Percentiles rank a stretch among this genome's conserved stretches.
phyloP scores from a whole-genome alignment of 495 filamentous ascomycete species.

The Talaromyces wortmannii region DNA sequence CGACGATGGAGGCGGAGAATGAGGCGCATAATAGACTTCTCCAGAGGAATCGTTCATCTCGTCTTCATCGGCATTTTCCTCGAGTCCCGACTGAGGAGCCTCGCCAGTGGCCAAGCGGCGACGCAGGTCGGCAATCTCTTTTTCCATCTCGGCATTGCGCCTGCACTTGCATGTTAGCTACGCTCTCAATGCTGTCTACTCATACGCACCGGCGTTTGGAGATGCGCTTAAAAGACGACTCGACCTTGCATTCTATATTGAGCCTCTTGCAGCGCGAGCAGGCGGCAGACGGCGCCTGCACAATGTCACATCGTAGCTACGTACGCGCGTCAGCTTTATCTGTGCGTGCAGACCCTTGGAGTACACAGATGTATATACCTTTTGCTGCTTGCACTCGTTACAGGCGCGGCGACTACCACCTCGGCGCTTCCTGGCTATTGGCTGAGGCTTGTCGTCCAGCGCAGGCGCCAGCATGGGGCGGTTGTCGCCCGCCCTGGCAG shows the following conservation, averaged over 20 bases:
- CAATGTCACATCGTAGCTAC: conserved; percentile 42
- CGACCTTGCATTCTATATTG: conserved; percentile 42
- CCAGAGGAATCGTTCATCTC: conserved; percentile 28
- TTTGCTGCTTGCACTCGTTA: conserved; percentile 46
- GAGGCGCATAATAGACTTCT: conserved; percentile 26
- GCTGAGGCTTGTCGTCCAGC: conserved; percentile 36
- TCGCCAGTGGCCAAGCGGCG: conserved; percentile 31
- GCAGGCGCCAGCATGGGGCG: conserved; percentile 18
- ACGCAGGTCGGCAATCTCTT: conserved; percentile 41
- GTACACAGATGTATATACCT: conserved; percentile 16
- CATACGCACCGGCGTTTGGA: conserved; percentile 35
- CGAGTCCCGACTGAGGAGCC: conserved; percentile 10
- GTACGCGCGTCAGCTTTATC: not conserved
- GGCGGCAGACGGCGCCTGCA: conserved; percentile 34
- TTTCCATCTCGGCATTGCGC: conserved; percentile 45
- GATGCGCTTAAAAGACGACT: conserved; percentile 40
- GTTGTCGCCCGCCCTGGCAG: conserved; percentile 28
- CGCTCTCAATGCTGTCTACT: not conserved
- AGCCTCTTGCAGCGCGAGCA: conserved; percentile 42
- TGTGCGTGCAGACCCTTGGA: not conserved
- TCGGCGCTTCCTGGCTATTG: conserved; percentile 38
- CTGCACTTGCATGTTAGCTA: conserved; percentile 12
- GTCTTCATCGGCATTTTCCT: conserved; percentile 24
- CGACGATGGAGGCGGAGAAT: conserved; percentile 18
- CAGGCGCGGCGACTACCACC: conserved; percentile 41